Evolutionary conservation across 1,284 basidiomycete species (phyloP).

Genomic region (Apiotrichum porosum): DNA sequence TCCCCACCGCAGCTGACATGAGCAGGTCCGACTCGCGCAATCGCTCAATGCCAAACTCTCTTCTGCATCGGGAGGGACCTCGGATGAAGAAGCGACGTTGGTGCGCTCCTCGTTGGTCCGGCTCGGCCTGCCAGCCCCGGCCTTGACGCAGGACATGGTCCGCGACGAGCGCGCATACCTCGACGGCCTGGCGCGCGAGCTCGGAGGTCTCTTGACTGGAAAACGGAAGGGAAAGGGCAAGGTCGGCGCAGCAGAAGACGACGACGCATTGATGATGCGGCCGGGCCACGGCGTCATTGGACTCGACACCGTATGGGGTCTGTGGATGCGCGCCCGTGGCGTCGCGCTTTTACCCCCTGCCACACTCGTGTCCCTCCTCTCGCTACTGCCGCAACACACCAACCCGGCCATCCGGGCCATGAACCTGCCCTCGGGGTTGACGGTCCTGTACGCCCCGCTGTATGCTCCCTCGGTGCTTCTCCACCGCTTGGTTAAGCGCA

Average conservation of each 20-base stretch:
- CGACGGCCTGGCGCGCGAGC: slow-evolving; percentile 75
- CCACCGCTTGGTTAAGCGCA: slow-evolving; percentile 57
- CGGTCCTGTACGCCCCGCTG: slow-evolving; percentile 75
- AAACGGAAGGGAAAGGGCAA: slow-evolving; percentile 23
- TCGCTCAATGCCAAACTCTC: slow-evolving; percentile 80
- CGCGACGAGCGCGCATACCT: slow-evolving; percentile 75
- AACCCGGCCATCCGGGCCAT: slow-evolving; percentile 64
- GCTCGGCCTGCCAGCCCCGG: slow-evolving; percentile 66
- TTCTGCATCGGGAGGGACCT: slow-evolving; percentile 45
- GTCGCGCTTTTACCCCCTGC: slow-evolving; percentile 86
- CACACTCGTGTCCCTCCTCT: slow-evolving; percentile 69
- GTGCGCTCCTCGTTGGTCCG: slow-evolving; percentile 83
- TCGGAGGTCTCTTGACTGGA: slow-evolving; percentile 62
- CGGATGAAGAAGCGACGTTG: slow-evolving; percentile 73
- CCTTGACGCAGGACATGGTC: slow-evolving; percentile 87
- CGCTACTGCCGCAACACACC: slow-evolving; percentile 64
- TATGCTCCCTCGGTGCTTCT: slow-evolving; percentile 65
- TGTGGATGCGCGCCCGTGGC: slow-evolving; percentile 93
- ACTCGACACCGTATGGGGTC: slow-evolving; percentile 92
- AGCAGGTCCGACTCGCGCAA: slow-evolving; percentile 64
- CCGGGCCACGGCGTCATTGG: slow-evolving; percentile 63
- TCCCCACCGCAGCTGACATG: not conserved
- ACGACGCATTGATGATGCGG: slow-evolving; percentile 37
- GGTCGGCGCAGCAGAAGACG: slow-evolving; percentile 1
- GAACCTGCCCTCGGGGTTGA: slow-evolving; percentile 66